Percentiles rank a stretch among this genome's conserved stretches.
Evolutionary conservation across 345 rosid genomes (phyloP).

Genomic region (Syzygium aromaticum): DNA sequence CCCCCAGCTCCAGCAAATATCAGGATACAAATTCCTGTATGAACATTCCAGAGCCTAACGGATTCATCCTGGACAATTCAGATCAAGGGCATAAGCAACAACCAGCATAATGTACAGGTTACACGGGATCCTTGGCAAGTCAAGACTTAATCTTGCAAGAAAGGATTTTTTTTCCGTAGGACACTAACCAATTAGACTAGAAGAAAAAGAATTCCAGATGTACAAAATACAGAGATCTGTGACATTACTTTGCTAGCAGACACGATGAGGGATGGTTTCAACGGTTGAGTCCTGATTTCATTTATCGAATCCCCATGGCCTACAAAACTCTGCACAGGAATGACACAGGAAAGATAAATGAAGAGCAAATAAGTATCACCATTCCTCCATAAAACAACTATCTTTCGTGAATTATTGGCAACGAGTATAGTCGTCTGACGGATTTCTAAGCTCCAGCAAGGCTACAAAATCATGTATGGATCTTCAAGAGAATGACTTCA

Average conservation of each 20-base stretch:
- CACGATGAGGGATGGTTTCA: constrained; percentile 79
- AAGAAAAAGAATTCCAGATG: background rate
- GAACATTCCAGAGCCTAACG: constrained; percentile 90
- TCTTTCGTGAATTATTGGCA: background rate
- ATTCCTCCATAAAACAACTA: background rate
- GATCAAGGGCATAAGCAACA: background rate
- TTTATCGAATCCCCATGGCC: constrained; percentile 97
- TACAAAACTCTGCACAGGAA: constrained; percentile 68
- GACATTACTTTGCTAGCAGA: constrained; percentile 84
- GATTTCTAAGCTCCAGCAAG: background rate
- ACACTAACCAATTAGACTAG: background rate
- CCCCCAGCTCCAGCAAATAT: constrained; percentile 99
- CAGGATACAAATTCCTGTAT: constrained; percentile 91
- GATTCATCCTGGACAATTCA: constrained; percentile 73
- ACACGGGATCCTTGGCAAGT: background rate
- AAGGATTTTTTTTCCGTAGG: background rate
- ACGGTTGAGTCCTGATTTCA: constrained; percentile 91
- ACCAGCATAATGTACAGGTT: background rate
- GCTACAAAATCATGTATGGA: background rate
- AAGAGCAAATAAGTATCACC: background rate
- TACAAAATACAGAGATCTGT: background rate
- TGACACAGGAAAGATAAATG: background rate
- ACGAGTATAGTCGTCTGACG: background rate
- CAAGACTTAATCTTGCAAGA: background rate
- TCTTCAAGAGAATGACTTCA: background rate